Percentiles rank a stretch among this genome's conserved stretches.
Conservation (phyloP, 257 asterid genomes). For the Ehretia macrophylla region DNA sequence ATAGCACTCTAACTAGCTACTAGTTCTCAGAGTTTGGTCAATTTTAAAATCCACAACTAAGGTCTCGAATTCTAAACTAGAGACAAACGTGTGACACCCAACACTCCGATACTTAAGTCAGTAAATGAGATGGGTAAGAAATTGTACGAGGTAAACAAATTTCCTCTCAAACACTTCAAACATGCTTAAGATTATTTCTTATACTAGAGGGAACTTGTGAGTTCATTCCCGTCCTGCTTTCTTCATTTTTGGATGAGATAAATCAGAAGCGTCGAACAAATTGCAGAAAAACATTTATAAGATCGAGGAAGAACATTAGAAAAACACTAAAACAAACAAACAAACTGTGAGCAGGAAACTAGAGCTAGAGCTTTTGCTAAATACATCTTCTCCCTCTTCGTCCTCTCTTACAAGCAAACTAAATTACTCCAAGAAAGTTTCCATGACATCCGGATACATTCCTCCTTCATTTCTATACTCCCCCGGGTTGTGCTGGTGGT, state of each 20-base stretch:
- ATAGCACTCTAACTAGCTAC: too few species aligned
- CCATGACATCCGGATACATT: slow-evolving; percentile 90
- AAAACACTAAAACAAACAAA: slow-evolving; percentile 21
- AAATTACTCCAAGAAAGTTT: slow-evolving; percentile 69
- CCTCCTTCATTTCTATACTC: slow-evolving; percentile 68
- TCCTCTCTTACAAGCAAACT: slow-evolving; percentile 10
- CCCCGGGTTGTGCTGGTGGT: slow-evolving; percentile 50
- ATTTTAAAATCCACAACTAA: too few species aligned
- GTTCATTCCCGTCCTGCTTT: not conserved
- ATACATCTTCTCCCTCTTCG: slow-evolving; percentile 28
- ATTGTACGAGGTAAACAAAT: too few species aligned
- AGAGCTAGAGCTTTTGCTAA: slow-evolving; percentile 25
- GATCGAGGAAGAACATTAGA: slow-evolving; percentile 25
- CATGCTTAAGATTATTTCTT: too few species aligned
- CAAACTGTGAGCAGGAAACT: slow-evolving; percentile 18
- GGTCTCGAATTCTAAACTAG: too few species aligned
- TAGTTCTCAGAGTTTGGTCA: too few species aligned
- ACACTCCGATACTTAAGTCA: too few species aligned
- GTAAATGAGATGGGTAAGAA: too few species aligned
- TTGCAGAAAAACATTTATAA: not conserved
- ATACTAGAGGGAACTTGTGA: not conserved
- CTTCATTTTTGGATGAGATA: slow-evolving; percentile 1
- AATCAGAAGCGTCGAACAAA: slow-evolving; percentile 12
- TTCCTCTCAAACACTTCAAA: too few species aligned
- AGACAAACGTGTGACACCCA: too few species aligned